Percentiles rank a stretch among this genome's conserved stretches.
phyloP scores from a whole-genome alignment of 345 rosid species.

The Arabidopsis suecica region DNA sequence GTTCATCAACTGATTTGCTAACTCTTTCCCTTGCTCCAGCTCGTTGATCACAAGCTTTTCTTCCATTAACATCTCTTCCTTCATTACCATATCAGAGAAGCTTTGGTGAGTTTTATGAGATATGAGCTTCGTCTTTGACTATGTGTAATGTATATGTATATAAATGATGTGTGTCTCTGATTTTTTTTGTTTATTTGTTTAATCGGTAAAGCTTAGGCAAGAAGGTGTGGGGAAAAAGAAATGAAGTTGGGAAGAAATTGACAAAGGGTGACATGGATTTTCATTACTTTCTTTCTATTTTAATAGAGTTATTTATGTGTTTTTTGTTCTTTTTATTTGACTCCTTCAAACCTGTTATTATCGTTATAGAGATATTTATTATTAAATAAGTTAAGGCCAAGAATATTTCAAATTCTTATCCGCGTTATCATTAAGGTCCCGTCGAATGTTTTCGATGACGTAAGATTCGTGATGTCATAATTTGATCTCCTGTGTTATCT shows the following conservation, averaged over 20 bases:
- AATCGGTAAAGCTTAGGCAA: conserved; percentile 9
- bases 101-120: conserved; percentile 16
- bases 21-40: conserved; percentile 63
- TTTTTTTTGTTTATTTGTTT: not conserved
- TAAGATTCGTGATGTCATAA: conserved; percentile 2
- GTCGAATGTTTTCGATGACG: not conserved
- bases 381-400: not conserved
- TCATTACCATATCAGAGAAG: conserved; percentile 9
- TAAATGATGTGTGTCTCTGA: conserved; percentile 15
- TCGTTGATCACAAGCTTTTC: conserved; percentile 55
- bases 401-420: conserved; percentile 1
- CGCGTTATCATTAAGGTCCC: not conserved
- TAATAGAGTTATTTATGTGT: not conserved
- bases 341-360: conserved; percentile 16
- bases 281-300: not conserved
- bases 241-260: conserved; percentile 34
- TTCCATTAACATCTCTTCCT: conserved; percentile 43
- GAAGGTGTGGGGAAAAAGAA: conserved; percentile 41
- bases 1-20: conserved; percentile 53
- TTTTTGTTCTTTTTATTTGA: not conserved
- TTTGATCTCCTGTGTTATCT: not conserved
- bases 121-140: conserved; percentile 16
- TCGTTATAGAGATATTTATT: not conserved
- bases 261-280: not conserved
- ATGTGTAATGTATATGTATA: not conserved